These are phyloP conservation scores for Helotiales sp. DNA, from an alignment of 2,329 filamentous ascomycete genomes.

Conservation along the genomic window DNA sequence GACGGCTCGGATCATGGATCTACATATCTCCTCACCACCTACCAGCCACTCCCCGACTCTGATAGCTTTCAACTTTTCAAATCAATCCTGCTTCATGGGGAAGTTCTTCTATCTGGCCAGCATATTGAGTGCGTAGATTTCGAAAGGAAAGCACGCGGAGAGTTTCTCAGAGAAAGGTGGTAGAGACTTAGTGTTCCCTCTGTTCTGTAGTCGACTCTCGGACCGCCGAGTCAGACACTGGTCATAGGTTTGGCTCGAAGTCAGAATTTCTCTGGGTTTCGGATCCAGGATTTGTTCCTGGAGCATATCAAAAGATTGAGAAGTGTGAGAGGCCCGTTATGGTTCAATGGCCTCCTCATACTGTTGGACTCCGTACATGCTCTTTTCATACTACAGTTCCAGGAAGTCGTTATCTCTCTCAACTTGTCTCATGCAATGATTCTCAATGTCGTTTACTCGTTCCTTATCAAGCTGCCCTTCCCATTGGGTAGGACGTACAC, in stretches of 20 bases:
- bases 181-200: neutral
- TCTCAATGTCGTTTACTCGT: neutral
- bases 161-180: neutral
- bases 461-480: neutral
- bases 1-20: constrained; percentile 8
- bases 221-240: neutral
- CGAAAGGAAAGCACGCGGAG: neutral
- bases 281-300: neutral
- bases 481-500: neutral
- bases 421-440: neutral
- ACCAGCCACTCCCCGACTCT: constrained; percentile 2
- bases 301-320: neutral
- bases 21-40: constrained; percentile 4
- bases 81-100: constrained; percentile 15
- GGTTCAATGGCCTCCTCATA: neutral
- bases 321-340: neutral
- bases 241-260: neutral
- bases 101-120: constrained; percentile 14
- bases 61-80: constrained; percentile 9
- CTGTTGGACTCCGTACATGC: neutral
- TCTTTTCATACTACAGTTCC: neutral
- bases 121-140: constrained; percentile 4
- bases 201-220: neutral
- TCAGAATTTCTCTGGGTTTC: neutral
- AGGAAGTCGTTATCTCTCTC: neutral